A percentile compares a stretch with the other conserved stretches of the same genome.
These are phyloP conservation scores for Diospyros lotus DNA, from an alignment of 148 eudicot genomes.

Conservation along the genomic window DNA sequence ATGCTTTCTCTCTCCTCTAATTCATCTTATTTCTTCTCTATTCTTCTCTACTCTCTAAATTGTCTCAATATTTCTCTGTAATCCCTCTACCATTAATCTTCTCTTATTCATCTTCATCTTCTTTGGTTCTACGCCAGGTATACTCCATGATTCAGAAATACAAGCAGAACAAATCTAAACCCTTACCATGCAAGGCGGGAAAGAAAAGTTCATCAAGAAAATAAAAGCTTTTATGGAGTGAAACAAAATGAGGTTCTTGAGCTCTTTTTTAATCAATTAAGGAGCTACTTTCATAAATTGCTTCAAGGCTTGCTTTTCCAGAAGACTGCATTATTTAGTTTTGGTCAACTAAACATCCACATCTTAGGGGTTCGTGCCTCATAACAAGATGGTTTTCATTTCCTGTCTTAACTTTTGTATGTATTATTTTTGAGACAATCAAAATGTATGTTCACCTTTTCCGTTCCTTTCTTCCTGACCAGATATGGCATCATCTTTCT, in stretches of 20 bases:
- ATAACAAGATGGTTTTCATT: background rate
- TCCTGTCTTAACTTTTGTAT: background rate
- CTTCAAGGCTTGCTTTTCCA: background rate
- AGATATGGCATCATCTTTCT: background rate
- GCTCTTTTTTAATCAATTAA: background rate
- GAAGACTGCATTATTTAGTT: conserved; percentile 6
- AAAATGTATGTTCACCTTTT: background rate
- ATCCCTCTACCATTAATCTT: no score
- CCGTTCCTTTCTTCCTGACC: conserved; percentile 2
- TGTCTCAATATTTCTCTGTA: no score
- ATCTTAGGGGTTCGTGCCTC: background rate
- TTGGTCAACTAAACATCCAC: background rate
- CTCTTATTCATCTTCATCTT: no score
- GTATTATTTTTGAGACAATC: background rate
- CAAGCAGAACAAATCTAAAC: conserved; percentile 36
- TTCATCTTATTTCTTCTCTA: no score
- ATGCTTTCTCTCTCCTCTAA: no score
- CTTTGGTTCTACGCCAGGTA: conserved; percentile 15
- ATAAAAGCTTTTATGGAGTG: background rate
- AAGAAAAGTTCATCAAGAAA: conserved; percentile 21
- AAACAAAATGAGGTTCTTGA: background rate
- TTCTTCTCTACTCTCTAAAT: no score
- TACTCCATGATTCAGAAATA: conserved; percentile 72
- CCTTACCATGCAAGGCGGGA: conserved; percentile 34
- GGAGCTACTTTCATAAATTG: background rate